Conservation (phyloP, 1,139 yeast species). For the Hyphopichia pseudoburtonii region DNA sequence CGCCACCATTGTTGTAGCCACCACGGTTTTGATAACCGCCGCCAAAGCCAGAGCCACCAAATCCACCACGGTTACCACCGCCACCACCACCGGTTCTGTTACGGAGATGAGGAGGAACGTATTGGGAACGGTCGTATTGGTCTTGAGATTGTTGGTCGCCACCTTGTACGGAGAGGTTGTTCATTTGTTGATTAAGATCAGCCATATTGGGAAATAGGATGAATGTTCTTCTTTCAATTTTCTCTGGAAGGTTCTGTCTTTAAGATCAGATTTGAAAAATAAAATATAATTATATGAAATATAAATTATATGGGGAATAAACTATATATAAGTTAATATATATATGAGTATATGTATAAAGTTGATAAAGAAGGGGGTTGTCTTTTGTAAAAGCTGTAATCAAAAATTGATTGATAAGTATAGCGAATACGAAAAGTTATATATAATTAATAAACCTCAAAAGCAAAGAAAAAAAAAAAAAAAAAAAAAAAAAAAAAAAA, state of each 20-base stretch:
- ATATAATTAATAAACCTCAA: too few species aligned
- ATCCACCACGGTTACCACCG: slow-evolving; percentile 10
- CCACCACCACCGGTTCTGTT: slow-evolving; percentile 24
- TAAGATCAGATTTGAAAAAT: neutral
- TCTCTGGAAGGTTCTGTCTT: slow-evolving; percentile 1
- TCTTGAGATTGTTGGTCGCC: slow-evolving; percentile 10
- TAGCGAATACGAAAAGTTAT: too few species aligned
- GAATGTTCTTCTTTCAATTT: slow-evolving; percentile 4
- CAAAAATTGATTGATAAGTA: too few species aligned
- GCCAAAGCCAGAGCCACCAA: slow-evolving; percentile 17
- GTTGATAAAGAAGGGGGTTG: neutral
- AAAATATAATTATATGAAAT: too few species aligned
- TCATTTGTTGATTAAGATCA: slow-evolving; percentile 45
- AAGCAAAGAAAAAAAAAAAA: neutral
- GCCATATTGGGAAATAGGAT: slow-evolving; percentile 32
- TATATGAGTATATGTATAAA: neutral
- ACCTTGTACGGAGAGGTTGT: slow-evolving; percentile 41
- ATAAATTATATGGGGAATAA: too few species aligned
- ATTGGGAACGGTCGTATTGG: slow-evolving; percentile 23
- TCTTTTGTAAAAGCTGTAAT: too few species aligned
- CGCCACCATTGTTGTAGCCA: slow-evolving; percentile 21
- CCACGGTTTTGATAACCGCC: slow-evolving; percentile 24
- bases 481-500: neutral
- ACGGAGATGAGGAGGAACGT: slow-evolving; percentile 74
- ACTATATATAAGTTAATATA: slow-evolving; percentile 3